phyloP scores from a whole-genome alignment of 1,284 basidiomycete genomes.

The Ustilago curta region DNA sequence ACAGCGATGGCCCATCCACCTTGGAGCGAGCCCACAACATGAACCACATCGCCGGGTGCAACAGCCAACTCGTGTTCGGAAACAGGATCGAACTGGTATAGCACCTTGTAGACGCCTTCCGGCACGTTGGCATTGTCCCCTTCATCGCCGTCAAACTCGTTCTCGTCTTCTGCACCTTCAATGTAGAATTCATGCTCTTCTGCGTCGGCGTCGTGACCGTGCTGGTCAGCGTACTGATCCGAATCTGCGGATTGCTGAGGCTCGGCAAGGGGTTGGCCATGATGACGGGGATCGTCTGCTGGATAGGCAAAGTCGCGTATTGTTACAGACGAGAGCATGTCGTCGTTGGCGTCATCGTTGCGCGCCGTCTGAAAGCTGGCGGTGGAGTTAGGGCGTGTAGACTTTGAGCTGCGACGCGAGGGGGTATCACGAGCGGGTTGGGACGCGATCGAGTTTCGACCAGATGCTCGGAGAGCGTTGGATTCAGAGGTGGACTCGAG shows the following conservation, averaged over 20 bases:
- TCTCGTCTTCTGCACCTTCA: slow-evolving; percentile 47
- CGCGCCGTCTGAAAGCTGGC: slow-evolving; percentile 40
- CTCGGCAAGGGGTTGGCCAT: slow-evolving; percentile 22
- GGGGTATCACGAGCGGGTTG: neutral
- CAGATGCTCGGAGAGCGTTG: neutral
- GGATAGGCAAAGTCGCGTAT: slow-evolving; percentile 58
- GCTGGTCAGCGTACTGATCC: slow-evolving; percentile 13
- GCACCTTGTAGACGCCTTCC: slow-evolving; percentile 51
- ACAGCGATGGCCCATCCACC: slow-evolving; percentile 59
- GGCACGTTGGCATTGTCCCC: slow-evolving; percentile 31
- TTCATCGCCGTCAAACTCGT: slow-evolving; percentile 49
- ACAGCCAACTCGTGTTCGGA: slow-evolving; percentile 57
- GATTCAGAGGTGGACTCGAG: neutral
- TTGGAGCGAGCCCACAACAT: slow-evolving; percentile 52
- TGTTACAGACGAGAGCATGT: slow-evolving; percentile 7
- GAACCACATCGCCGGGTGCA: slow-evolving; percentile 36
- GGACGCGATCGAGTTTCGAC: neutral
- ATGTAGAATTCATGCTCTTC: slow-evolving; percentile 35
- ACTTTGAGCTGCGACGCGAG: slow-evolving; percentile 8
- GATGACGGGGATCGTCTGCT: slow-evolving; percentile 45
- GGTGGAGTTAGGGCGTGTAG: slow-evolving; percentile 25
- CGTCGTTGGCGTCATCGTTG: slow-evolving; percentile 1
- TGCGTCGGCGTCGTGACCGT: slow-evolving; percentile 11
- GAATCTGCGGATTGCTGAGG: neutral
- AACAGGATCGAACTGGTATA: slow-evolving; percentile 55